Conservation (phyloP, 2,329 filamentous ascomycete species). For the Clonostachys sp. region DNA sequence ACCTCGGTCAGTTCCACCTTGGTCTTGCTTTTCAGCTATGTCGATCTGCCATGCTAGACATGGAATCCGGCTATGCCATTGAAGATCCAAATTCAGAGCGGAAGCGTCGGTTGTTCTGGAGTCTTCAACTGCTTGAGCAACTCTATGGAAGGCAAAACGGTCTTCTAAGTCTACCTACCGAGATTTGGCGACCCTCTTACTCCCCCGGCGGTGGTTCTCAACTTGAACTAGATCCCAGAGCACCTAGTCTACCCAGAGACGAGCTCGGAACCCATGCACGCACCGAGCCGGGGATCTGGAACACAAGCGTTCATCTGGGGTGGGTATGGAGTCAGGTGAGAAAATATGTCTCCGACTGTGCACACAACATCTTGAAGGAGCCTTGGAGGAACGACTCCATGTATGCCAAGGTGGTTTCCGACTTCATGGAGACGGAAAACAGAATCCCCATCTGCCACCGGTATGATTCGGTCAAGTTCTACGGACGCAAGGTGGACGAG, state of each 20-base stretch:
- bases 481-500: conserved; percentile 40
- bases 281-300: conserved; percentile 43
- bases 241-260: conserved; percentile 36
- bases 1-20: conserved; percentile 44
- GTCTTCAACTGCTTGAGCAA: conserved; percentile 42
- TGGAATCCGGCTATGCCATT: conserved; percentile 27
- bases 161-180: conserved; percentile 31
- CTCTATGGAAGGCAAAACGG: conserved; percentile 41
- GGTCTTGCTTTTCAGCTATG: conserved; percentile 45
- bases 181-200: conserved; percentile 31
- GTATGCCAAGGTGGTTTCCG: conserved; percentile 43
- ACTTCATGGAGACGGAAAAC: conserved; percentile 46
- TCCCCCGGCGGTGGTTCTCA: conserved; percentile 12
- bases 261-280: conserved; percentile 32
- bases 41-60: conserved; percentile 42
- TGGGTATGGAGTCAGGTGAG: conserved; percentile 45
- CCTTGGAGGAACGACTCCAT: conserved; percentile 47
- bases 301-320: conserved; percentile 39
- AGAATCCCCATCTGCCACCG: conserved; percentile 42
- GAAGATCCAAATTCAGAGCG: conserved; percentile 30
- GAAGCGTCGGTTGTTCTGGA: conserved; percentile 47
- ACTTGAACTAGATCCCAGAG: conserved; percentile 19
- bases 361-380: conserved; percentile 39
- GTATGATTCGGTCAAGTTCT: conserved; percentile 48
- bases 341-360: conserved; percentile 41